These are phyloP conservation scores for Ophiostoma montium DNA, from an alignment of 2,329 filamentous ascomycete species.

Conservation along the genomic window DNA sequence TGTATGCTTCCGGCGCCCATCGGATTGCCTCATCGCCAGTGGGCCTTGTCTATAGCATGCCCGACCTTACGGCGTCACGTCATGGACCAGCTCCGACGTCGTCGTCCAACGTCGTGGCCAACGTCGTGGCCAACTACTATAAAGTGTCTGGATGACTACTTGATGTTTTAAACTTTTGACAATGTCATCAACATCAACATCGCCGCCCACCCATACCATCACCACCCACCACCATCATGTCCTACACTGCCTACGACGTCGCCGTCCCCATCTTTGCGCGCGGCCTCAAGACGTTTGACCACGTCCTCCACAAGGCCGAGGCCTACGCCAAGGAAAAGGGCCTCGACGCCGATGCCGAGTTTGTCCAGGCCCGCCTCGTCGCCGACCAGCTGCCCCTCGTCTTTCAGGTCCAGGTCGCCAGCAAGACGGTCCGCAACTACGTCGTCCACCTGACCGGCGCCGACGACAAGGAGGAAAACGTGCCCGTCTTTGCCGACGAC, in stretches of 20 bases:
- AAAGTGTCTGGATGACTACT: neutral
- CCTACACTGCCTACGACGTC: conserved; percentile 18
- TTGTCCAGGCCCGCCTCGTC: conserved; percentile 17
- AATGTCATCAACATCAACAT: neutral
- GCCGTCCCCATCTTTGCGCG: conserved; percentile 16
- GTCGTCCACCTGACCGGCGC: conserved; percentile 17
- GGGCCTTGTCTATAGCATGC: neutral
- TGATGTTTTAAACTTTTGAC: no score
- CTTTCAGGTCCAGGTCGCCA: conserved; percentile 22
- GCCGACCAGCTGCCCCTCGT: conserved; percentile 24
- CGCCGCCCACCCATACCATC: neutral
- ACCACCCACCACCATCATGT: conserved; percentile 17
- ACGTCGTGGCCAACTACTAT: neutral
- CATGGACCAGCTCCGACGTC: neutral
- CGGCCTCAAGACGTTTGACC: conserved; percentile 17
- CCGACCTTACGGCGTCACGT: neutral
- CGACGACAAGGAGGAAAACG: neutral
- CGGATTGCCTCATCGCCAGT: neutral
- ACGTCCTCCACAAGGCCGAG: conserved; percentile 20
- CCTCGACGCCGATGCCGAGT: conserved; percentile 14
- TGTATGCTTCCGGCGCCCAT: neutral
- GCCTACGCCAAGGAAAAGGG: conserved; percentile 18
- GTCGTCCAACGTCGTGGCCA: neutral
- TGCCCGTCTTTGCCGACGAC: conserved; percentile 15
- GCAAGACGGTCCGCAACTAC: conserved; percentile 17